Evolutionary conservation across 306 rosid genomes (phyloP).

Genomic region (Corylus heterophylla): DNA sequence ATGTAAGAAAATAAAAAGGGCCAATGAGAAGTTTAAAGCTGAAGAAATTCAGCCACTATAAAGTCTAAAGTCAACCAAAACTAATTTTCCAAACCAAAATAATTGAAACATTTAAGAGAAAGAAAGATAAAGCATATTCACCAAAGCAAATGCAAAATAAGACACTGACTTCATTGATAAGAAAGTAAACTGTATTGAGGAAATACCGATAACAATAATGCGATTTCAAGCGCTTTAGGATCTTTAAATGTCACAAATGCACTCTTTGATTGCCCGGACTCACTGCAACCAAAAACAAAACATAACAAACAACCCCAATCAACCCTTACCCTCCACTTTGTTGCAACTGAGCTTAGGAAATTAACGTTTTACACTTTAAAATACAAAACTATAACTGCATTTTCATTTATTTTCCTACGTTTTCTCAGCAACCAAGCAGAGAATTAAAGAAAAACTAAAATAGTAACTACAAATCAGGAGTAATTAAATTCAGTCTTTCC

Average conservation of each 20-base stretch:
- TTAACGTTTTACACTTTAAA: background rate
- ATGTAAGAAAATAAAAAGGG: background rate
- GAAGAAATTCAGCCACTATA: background rate
- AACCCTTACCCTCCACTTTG: slow-evolving; percentile 3
- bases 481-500: background rate
- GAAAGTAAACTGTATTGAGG: slow-evolving; percentile 24
- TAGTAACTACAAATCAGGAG: background rate
- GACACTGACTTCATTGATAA: slow-evolving; percentile 18
- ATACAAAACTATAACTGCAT: background rate
- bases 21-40: background rate
- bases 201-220: slow-evolving; percentile 76
- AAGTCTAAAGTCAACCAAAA: background rate
- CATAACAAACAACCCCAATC: slow-evolving; percentile 4
- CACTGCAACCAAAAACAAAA: slow-evolving; percentile 56
- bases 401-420: background rate
- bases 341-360: background rate
- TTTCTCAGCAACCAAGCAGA: background rate
- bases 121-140: background rate
- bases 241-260: slow-evolving; percentile 94
- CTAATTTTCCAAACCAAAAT: background rate
- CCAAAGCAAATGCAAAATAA: background rate
- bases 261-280: slow-evolving; percentile 66
- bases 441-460: background rate
- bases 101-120: background rate
- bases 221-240: slow-evolving; percentile 92